Base-by-base conservation (phyloP, 192 early-diverging fungal species). In the Umbelopsis sp. region DNA sequence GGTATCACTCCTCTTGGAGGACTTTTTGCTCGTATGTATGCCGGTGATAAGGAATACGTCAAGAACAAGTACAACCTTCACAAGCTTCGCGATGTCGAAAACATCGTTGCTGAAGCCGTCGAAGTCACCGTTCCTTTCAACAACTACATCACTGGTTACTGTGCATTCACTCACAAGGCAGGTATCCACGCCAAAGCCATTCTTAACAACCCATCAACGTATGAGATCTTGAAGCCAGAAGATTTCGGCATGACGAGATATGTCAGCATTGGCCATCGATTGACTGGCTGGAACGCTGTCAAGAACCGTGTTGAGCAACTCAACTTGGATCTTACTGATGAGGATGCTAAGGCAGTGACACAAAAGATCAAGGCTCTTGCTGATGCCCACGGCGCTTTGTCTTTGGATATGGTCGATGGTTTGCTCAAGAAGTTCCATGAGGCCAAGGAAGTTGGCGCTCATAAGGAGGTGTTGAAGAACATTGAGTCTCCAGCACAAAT, bases 121-220 rank as follows among this genome's bases (percentile, higher is more conserved):
- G 91, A 93, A 72, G 89, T 99, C 75, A 89, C 93, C 51, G 94
- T 99, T 71, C 97, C 97, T 23, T 99, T 99, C 89, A 99, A 99
- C 90, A 98, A 99, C 88, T 97, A 95, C 82, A 96, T 99, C 78
- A 99, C 97, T 30, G 97, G 97, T 45, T 97, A 98, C 85, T 97
- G 94, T 78, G 96, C 96, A 46, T 98, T 99, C 81, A 98, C 97
- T 7, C 97, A 99, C 86, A 99, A 99, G 90, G 96, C 97, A 46
- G 97, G 97, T 76, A 99, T 98, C 80, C 97, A 99, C 80, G 97
- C 97, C 85, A 99, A 99, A 84, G 97, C 97, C 65, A 97, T 99
- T 75, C 87, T 99, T 65, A 99, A 99, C 86, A 98, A 99, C 88
- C 97, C 97, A 25, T 91, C 89, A 53, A 99, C 96, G 6, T 99